Base-by-base conservation (phyloP, 2,329 filamentous ascomycete species). In the Talaromyces sp. region DNA sequence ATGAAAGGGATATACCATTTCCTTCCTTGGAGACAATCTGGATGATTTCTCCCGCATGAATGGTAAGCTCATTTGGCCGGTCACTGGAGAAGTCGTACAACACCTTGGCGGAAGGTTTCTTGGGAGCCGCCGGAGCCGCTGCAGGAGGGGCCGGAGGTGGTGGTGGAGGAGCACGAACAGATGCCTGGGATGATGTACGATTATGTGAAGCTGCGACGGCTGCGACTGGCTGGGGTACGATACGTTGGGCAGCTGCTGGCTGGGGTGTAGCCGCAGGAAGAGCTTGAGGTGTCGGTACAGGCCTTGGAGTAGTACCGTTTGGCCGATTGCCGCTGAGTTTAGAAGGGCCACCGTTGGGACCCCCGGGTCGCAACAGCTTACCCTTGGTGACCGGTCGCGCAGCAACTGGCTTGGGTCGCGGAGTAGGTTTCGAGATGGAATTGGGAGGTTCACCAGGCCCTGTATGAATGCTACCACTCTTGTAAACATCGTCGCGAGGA, bases 21-120 rank as follows among this genome's bases (percentile, higher is more conserved):
- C 85, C 88, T 77, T 97, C 93, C 77, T 97, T 97, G 72, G 95
- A 89, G n/a, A 96, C 85, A 72, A 99, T 87, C 74, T 96, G 87
- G 60, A 99, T 85, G 56, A 96, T 77, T 66, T 98, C 90, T 58
- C 90, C 92, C 57, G 90, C 88, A 63, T 76, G 84, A 66, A 99
- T 85, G 16, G 89, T 88, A 58, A 99, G 82, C 77, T 98, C 93
- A 68, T 96, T 96, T 63, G 88, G 86, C 66, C 85, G 91, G 68
- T 93, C 89, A 16, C 92, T 92, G 61, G 82, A 84, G 75, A 98
- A 99, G 70, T 97, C 93, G 75, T 98, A 99, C 54, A 98, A 77
- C 4, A 92, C 95, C 80, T 92, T 95, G 71, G 90, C 96, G 68
- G 88, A 91, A 31, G 91, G 86, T 75, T 93, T 93, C 70, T 81